Percentiles rank a stretch among this genome's conserved stretches.
Evolutionary conservation across 495 filamentous ascomycete genomes (phyloP).

Genomic region (Xylona heveae): DNA sequence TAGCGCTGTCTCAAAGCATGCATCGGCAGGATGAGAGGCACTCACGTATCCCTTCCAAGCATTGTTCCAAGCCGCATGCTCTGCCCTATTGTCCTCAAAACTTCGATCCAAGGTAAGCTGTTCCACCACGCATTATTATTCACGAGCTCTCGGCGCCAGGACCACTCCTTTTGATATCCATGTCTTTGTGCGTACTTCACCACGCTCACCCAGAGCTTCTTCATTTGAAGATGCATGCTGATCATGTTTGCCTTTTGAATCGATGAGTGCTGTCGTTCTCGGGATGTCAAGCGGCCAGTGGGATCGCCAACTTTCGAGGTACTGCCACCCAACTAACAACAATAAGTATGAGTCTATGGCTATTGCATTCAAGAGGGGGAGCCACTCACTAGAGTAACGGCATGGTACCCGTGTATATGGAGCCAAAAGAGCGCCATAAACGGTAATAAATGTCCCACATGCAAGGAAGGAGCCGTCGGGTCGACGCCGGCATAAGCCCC

Average conservation of each 20-base stretch:
- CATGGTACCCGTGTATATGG: conserved; percentile 60
- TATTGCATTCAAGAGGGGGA: neutral
- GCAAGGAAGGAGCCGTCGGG: conserved; percentile 75
- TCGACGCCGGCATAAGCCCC: conserved; percentile 83
- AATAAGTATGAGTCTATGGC: conserved; percentile 1
- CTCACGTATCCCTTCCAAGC: conserved; percentile 77
- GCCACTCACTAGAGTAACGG: conserved; percentile 40
- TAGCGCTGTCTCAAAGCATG: neutral
- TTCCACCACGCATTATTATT: conserved; percentile 78
- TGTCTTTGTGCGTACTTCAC: conserved; percentile 33
- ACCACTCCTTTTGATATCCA: conserved; percentile 36
- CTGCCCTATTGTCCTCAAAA: conserved; percentile 47
- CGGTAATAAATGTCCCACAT: conserved; percentile 82
- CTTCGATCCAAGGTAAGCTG: conserved; percentile 40
- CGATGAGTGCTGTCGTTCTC: conserved; percentile 30
- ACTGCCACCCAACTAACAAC: conserved; percentile 47
- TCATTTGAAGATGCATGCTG: conserved; percentile 62
- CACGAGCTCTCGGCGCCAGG: conserved; percentile 39
- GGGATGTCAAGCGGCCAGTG: conserved; percentile 45
- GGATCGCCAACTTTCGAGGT: conserved; percentile 83
- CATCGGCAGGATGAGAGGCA: conserved; percentile 9
- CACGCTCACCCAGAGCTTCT: conserved; percentile 53
- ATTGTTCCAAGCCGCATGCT: conserved; percentile 62
- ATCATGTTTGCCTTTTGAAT: conserved; percentile 46
- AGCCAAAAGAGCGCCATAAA: conserved; percentile 91